Conservation (phyloP, 768 basidiomycete genomes). For the Lentinula raphanica region DNA sequence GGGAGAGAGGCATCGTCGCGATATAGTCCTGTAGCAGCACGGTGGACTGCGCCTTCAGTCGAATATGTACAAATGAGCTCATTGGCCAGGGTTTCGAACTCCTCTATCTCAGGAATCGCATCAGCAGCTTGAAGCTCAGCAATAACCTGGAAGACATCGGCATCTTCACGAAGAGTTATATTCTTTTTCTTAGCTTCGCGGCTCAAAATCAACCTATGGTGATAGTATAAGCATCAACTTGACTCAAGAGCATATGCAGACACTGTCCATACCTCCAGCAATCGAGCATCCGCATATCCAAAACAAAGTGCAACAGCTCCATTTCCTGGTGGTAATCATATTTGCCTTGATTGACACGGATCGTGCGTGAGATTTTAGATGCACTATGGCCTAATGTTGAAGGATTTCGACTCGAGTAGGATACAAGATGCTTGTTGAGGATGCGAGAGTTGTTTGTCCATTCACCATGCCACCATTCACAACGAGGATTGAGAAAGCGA, state of each 20-base stretch:
- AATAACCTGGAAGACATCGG: constrained; percentile 10
- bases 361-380: not conserved
- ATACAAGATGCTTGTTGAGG: constrained; percentile 3
- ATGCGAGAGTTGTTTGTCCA: constrained; percentile 9
- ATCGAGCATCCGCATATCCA: constrained; percentile 14
- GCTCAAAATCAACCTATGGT: not conserved
- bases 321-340: constrained; percentile 10
- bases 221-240: not conserved
- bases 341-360: constrained; percentile 13
- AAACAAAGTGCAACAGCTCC: constrained; percentile 9
- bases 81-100: not conserved
- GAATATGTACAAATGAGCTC: constrained; percentile 3
- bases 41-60: not conserved
- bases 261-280: constrained; percentile 17
- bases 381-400: constrained; percentile 13
- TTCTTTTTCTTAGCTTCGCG: not conserved
- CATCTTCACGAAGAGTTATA: not conserved
- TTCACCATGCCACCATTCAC: constrained; percentile 5
- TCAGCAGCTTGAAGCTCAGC: not conserved
- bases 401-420: constrained; percentile 9
- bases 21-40: not conserved
- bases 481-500: not conserved
- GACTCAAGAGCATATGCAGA: not conserved
- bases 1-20: not conserved
- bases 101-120: not conserved